Evolutionary conservation across 75 land plant species (phyloP).

Genomic region (Pinus tabuliformis): DNA sequence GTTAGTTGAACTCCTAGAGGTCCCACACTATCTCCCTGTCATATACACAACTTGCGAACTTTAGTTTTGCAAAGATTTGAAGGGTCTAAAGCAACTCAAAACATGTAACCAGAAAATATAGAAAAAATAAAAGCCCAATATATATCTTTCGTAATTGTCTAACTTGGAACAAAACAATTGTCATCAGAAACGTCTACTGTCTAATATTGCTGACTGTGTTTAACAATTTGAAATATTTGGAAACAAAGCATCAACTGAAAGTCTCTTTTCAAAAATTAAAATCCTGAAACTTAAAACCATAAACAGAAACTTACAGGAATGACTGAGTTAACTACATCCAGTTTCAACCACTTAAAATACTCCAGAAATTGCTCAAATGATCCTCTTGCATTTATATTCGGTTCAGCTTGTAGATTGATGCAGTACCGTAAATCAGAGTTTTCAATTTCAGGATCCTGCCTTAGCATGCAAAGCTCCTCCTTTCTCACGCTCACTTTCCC

Average conservation of each 20-base stretch:
- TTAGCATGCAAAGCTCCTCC: conserved; percentile 3
- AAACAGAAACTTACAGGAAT: conserved; percentile 10
- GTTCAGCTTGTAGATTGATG: neutral
- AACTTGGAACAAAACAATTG: neutral
- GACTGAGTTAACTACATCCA: conserved; percentile 3
- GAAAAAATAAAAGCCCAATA: neutral
- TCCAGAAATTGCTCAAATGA: neutral
- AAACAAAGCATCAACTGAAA: neutral
- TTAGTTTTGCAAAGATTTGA: neutral
- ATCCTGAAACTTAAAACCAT: neutral
- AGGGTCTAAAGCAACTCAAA: neutral
- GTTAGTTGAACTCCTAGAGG: conserved; percentile 7
- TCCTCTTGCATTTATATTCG: neutral
- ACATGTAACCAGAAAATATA: neutral
- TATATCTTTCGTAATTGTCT: neutral
- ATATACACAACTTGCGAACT: neutral
- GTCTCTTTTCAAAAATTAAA: neutral
- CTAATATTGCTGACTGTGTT: neutral
- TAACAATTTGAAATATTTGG: conserved; percentile 1
- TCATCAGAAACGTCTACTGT: neutral
- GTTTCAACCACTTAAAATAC: conserved; percentile 8
- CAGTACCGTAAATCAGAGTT: conserved; percentile 5
- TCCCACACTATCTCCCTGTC: conserved; percentile 13
- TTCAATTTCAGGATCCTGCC: conserved; percentile 3
- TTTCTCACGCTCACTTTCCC: neutral